phyloP scores from a whole-genome alignment of 352 stramenopile species.

The Saprolegnia parasitica region DNA sequence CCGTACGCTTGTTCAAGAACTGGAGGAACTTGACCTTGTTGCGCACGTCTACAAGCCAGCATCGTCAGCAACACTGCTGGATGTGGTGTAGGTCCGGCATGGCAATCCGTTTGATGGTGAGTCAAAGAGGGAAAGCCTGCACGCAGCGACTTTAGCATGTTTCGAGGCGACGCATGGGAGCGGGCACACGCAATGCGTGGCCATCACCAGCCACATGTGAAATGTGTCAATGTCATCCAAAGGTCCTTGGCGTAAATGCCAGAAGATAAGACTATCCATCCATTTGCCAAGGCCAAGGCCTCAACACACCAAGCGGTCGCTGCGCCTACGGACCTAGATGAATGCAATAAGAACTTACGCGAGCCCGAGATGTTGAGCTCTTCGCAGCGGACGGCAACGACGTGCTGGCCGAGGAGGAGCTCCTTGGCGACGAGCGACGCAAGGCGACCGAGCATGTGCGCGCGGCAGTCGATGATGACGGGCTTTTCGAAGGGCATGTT shows the following conservation, averaged over 20 bases:
- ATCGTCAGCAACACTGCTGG: slow-evolving; percentile 18
- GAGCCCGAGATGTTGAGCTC: slow-evolving; percentile 98
- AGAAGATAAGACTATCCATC: slow-evolving; percentile 9
- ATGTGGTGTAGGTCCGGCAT: slow-evolving; percentile 31
- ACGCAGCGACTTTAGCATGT: slow-evolving; percentile 90
- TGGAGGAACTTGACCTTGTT: slow-evolving; percentile 98
- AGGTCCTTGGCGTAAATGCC: neutral
- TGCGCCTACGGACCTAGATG: slow-evolving; percentile 20
- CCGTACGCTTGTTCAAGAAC: slow-evolving; percentile 98
- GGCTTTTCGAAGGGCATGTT: slow-evolving; percentile 93
- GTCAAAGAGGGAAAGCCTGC: slow-evolving; percentile 45
- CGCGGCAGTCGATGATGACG: slow-evolving; percentile 97
- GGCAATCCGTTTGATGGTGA: slow-evolving; percentile 21
- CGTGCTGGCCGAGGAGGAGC: slow-evolving; percentile 97
- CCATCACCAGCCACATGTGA: neutral
- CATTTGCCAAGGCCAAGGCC: neutral
- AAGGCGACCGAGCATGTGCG: slow-evolving; percentile 97
- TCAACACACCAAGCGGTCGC: neutral
- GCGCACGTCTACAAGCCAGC: slow-evolving; percentile 73
- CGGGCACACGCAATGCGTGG: too few relatives aligned
- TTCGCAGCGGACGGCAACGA: slow-evolving; percentile 98
- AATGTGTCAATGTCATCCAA: neutral
- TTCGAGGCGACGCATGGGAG: slow-evolving; percentile 34
- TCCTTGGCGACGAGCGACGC: slow-evolving; percentile 99
- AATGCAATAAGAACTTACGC: slow-evolving; percentile 53